Base-by-base conservation (phyloP, 805 yeast genomes). In the Maudiozyma turicensis region DNA sequence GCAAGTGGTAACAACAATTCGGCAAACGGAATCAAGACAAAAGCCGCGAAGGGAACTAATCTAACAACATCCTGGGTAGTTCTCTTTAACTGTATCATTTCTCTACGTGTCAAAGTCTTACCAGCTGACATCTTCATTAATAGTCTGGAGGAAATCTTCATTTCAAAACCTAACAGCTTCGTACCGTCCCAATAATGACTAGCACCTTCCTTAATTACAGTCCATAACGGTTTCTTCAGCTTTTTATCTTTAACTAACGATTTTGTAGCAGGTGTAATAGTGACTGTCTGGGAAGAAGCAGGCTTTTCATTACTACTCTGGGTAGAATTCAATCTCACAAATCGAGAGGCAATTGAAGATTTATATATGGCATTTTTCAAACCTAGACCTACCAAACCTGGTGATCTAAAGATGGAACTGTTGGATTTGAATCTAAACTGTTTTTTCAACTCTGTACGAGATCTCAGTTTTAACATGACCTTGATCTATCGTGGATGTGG, bases 101-200 rank as follows among this genome's bases (percentile, higher is more conserved):
- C 99, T 69, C 99, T 82, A 63, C 99, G 80, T 3, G 95, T 81
- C 45, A 91, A 73, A 54, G 87, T 95, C 63, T 93, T 88, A 14
- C 99, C 99, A 5, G 95, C 79, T 6, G 86, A 80, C 78, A 87
- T 74, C 63, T 88, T 93, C 61, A 86, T 67, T 45, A 89, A 72
- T 45, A 91, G 77, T 66, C 87, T 85, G 40, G 86, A 78, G 1
- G 96, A 85, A 41, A 93, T 84, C 64, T 80, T 84, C 46, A 89
- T 76, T 69, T 93, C 99, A 59, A 86, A 79, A 2, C 98, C 98
- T 43, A 91, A 72, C 49, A 93, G 77, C 69, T 90, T 91, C 20
- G 99, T 90, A 48, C 99, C 99, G 61, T 82, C 86, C 96, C 96
- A 87, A 67, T 89, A 90, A 67, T 91, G 99, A 46, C 79, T 78